Conservation (phyloP, 257 asterid genomes). For the Ehretia macrophylla region DNA sequence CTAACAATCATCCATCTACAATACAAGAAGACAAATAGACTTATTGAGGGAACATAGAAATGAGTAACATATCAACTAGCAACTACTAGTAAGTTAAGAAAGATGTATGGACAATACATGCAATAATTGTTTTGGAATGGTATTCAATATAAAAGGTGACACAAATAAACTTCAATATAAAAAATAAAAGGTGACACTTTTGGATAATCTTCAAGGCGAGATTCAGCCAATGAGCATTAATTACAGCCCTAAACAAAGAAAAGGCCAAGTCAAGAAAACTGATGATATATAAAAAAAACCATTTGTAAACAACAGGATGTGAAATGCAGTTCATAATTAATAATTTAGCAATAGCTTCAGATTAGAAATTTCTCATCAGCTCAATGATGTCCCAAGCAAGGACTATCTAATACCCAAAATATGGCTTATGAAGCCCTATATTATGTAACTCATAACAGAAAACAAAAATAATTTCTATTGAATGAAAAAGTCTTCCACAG, state of each 20-base stretch:
- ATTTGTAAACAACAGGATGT: neutral
- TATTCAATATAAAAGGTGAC: no score
- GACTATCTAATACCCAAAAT: no score
- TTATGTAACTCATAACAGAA: no score
- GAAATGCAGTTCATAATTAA: neutral
- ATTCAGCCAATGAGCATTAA: slow-evolving; percentile 21
- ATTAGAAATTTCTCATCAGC: no score
- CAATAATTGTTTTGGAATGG: no score
- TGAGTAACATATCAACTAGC: neutral
- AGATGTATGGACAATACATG: no score
- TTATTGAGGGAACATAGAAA: slow-evolving; percentile 10
- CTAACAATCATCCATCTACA: slow-evolving; percentile 34
- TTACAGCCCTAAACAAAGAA: slow-evolving; percentile 25
- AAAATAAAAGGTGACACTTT: neutral
- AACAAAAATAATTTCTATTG: no score
- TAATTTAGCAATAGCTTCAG: neutral
- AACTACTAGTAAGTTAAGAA: slow-evolving; percentile 1
- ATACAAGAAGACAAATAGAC: slow-evolving; percentile 7
- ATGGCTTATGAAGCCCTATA: no score
- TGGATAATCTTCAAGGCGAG: slow-evolving; percentile 15
- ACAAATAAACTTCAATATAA: neutral
- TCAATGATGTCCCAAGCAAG: no score
- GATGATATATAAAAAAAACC: neutral
- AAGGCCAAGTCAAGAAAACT: slow-evolving; percentile 6
- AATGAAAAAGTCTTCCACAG: no score